Conservation (phyloP, 164 flowering plant species). For the Annona cherimola region DNA sequence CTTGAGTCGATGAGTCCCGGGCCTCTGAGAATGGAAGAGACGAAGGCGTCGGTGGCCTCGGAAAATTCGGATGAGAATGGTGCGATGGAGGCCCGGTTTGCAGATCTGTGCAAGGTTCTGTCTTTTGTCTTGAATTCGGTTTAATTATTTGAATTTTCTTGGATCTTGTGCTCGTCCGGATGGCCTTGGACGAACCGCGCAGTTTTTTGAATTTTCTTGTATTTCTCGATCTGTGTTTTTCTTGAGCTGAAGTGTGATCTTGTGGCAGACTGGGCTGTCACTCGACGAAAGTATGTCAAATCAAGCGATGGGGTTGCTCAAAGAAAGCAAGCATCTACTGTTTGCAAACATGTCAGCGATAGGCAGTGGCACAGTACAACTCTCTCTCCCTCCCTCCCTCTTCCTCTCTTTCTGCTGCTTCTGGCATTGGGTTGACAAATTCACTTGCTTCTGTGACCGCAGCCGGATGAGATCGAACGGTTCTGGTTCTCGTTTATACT, state of each 20-base stretch:
- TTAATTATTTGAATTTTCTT: no score
- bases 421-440: background rate
- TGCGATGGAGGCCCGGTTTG: slow-evolving; percentile 31
- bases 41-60: slow-evolving; percentile 18
- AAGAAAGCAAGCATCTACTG: slow-evolving; percentile 57
- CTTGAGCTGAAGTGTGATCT: slow-evolving; percentile 6
- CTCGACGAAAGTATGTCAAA: slow-evolving; percentile 39
- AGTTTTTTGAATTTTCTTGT: background rate
- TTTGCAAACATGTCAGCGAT: slow-evolving; percentile 40
- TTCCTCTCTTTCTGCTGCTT: background rate
- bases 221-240: background rate
- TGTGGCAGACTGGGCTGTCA: slow-evolving; percentile 40
- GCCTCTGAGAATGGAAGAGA: slow-evolving; percentile 30
- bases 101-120: slow-evolving; percentile 59
- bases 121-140: background rate
- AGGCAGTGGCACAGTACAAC: slow-evolving; percentile 57
- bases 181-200: no score
- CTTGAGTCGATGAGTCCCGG: slow-evolving; percentile 14
- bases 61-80: slow-evolving; percentile 14
- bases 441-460: slow-evolving; percentile 6
- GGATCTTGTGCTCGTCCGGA: no score
- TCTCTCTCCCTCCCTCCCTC: background rate
- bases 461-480: slow-evolving; percentile 81
- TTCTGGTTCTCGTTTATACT: slow-evolving; percentile 78
- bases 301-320: slow-evolving; percentile 48